Base-by-base conservation (phyloP, 352 stramenopile genomes). In the Stephanocyclus meneghinianus region DNA sequence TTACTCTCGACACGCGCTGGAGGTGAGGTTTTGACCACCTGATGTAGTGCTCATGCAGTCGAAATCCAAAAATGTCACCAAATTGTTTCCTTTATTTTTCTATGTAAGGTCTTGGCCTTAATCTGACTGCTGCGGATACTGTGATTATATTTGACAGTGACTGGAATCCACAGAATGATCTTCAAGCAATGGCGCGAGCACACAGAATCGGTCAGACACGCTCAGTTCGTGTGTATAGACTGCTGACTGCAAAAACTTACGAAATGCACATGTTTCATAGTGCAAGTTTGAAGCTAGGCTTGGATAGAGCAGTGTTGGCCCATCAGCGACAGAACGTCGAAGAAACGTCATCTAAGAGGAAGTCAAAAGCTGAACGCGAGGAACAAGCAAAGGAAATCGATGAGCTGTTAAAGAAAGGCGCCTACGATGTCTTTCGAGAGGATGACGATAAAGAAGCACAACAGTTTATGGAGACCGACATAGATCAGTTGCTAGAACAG, bases 211-310 rank as follows among this genome's bases (percentile, higher is more conserved):
- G 97, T 0, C 97, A 99, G 86, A 99, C 97, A 74, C 98, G 98
- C 83, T 93, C 92, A 65, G 97, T 99, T 16, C 95, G 96, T 62
- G 97, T 99, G 30, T 99, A 99, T 83, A 96, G 97, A 13, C 89
- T 99, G 13, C 90, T 99, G 56, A 99, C 97, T 32, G 96, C 88
- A 4, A 98, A 99, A 80, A 99, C 97, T 0, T 99, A 99, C 84
- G 97, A 99, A 86, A 98, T 98, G 85, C 96, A 99, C 82, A 99
- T 99, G 97, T 99, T 99, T 77, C 95, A 99, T 69, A 96, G 96
- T 56, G 97, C 97, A 6, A 98, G 95, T 68, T 90, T 95, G 64
- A 99, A 99, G 76, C 92, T 99, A 11, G 97, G 96, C 10, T 90
- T 99, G 8, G 97, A 99, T 80, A 94, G 97, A 74, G 97, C 97